These are phyloP conservation scores for Hirsutella thompsonii DNA, from an alignment of 2,329 filamentous ascomycete genomes.

Conservation along the genomic window DNA sequence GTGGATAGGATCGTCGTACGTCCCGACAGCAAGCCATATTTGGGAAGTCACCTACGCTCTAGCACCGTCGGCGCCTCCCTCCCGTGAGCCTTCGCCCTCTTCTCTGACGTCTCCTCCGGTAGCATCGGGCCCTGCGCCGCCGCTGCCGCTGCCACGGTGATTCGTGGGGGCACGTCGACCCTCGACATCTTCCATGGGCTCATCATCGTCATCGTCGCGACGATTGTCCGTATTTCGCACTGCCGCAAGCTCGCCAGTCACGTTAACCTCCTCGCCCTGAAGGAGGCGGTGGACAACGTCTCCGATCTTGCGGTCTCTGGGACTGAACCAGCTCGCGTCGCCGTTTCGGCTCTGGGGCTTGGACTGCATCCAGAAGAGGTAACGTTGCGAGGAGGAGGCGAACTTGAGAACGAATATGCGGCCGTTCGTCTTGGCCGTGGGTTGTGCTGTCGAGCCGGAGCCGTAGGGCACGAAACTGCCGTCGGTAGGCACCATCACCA, in stretches of 20 bases:
- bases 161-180: constrained; percentile 46
- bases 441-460: constrained; percentile 39
- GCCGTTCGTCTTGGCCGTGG: constrained; percentile 60
- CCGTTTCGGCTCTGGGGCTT: constrained; percentile 61
- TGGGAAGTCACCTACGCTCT: constrained; percentile 81
- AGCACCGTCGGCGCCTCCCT: constrained; percentile 91
- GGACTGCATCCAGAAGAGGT: constrained; percentile 95
- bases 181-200: constrained; percentile 47
- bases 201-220: constrained; percentile 46
- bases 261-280: constrained; percentile 79
- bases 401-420: constrained; percentile 93
- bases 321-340: constrained; percentile 68
- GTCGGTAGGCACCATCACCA: constrained; percentile 88
- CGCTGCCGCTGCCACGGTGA: constrained; percentile 49
- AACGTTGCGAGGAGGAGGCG: constrained; percentile 74
- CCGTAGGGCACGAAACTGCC: constrained; percentile 78
- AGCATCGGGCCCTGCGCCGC: constrained; percentile 73
- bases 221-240: constrained; percentile 38
- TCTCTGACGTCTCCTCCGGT: constrained; percentile 86
- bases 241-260: constrained; percentile 57
- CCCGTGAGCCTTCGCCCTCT: constrained; percentile 77
- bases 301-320: constrained; percentile 75
- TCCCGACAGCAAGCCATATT: constrained; percentile 14
- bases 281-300: constrained; percentile 75
- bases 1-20: constrained; percentile 8